A percentile compares a stretch with the other conserved stretches of the same genome.
phyloP scores from a whole-genome alignment of 495 filamentous ascomycete genomes.

The Trichoderma reesei region DNA sequence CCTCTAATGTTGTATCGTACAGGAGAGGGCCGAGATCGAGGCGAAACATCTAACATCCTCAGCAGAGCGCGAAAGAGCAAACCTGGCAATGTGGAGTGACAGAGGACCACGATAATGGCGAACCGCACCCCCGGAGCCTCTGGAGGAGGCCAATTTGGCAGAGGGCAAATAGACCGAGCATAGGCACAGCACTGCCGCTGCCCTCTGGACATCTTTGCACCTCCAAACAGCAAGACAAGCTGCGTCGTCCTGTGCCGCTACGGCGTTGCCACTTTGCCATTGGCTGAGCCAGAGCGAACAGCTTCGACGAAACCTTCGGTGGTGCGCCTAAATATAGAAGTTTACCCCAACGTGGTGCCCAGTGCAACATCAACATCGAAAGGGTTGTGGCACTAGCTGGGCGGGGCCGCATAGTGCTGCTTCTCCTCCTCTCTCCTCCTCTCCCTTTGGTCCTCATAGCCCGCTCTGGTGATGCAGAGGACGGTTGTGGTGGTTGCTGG shows the following conservation, averaged over 20 bases:
- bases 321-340: constrained; percentile 3
- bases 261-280: not conserved
- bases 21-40: too few species aligned
- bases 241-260: not conserved
- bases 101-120: too few species aligned
- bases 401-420: not conserved
- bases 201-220: not conserved
- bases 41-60: too few species aligned
- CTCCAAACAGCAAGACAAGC: not conserved
- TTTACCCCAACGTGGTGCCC: not conserved
- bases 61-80: too few species aligned
- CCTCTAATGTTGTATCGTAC: too few species aligned
- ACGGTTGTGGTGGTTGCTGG: too few species aligned
- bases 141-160: not conserved
- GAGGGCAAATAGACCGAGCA: too few species aligned
- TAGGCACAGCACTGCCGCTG: too few species aligned
- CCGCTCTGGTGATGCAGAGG: not conserved
- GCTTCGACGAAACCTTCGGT: constrained; percentile 8
- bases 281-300: not conserved
- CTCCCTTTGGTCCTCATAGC: not conserved
- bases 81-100: too few species aligned
- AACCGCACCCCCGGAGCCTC: not conserved
- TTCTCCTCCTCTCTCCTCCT: not conserved
- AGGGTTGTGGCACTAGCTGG: not conserved
- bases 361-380: not conserved